Percentiles rank a stretch among this genome's conserved stretches.
Evolutionary conservation across 148 eudicot species (phyloP).

Genomic region (Cornus controversa): DNA sequence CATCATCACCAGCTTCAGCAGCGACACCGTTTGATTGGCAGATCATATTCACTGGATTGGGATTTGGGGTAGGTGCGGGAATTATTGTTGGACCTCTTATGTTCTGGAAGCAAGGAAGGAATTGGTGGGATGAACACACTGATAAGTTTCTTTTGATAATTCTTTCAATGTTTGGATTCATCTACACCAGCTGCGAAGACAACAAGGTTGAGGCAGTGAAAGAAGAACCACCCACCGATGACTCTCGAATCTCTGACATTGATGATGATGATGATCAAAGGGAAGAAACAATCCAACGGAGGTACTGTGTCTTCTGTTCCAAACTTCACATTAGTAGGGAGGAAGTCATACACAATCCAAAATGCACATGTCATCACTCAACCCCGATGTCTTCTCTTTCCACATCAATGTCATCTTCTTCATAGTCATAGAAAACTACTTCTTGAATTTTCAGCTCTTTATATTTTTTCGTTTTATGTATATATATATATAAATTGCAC

Average conservation of each 20-base stretch:
- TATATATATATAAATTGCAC: too few species aligned
- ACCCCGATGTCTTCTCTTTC: slow-evolving; percentile 3
- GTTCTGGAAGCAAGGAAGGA: slow-evolving; percentile 22
- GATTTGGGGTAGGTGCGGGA: slow-evolving; percentile 38
- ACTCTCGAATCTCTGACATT: background rate
- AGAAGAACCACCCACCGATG: slow-evolving; percentile 16
- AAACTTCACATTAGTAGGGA: slow-evolving; percentile 21
- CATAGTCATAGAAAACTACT: background rate
- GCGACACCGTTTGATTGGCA: slow-evolving; percentile 23
- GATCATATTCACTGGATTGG: slow-evolving; percentile 35
- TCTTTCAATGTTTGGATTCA: slow-evolving; percentile 26
- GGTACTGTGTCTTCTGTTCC: slow-evolving; percentile 32
- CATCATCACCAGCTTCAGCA: too few species aligned
- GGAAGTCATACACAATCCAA: slow-evolving; percentile 27
- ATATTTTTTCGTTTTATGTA: background rate
- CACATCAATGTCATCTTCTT: background rate
- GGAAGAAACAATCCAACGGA: background rate
- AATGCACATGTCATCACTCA: slow-evolving; percentile 24
- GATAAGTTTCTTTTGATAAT: slow-evolving; percentile 22
- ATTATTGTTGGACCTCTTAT: slow-evolving; percentile 25
- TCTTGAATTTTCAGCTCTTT: background rate
- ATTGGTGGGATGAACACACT: slow-evolving; percentile 15
- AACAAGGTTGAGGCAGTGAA: slow-evolving; percentile 13
- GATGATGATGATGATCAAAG: slow-evolving; percentile 5
- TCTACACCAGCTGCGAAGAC: slow-evolving; percentile 16